These are phyloP conservation scores for Colletotrichum agaves DNA, from an alignment of 2,329 filamentous ascomycete genomes.

Conservation along the genomic window DNA sequence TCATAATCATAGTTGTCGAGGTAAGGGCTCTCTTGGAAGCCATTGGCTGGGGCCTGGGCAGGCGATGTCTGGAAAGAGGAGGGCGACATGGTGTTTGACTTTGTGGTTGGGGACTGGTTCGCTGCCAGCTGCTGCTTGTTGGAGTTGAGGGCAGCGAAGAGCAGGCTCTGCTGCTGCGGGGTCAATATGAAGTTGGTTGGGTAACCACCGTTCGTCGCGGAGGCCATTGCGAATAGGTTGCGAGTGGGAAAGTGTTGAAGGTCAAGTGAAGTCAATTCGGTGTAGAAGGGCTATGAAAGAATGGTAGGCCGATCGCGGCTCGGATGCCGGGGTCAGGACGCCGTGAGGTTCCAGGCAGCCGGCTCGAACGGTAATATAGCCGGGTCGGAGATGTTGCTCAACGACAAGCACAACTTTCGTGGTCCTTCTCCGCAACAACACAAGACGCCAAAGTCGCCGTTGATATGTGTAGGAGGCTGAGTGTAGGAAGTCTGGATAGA, in stretches of 20 bases:
- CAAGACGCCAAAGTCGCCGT: constrained; percentile 5
- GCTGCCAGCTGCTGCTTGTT: constrained; percentile 61
- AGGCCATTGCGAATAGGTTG: constrained; percentile 57
- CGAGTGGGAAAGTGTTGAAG: constrained; percentile 14
- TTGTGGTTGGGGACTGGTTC: constrained; percentile 48
- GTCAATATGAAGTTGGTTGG: constrained; percentile 74
- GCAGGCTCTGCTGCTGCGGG: constrained; percentile 79
- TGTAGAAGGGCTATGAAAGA: constrained; percentile 21
- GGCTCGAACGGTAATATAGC: constrained; percentile 9
- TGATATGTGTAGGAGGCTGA: background rate
- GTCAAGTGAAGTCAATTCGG: constrained; percentile 19
- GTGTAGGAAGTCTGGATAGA: background rate
- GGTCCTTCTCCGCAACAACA: constrained; percentile 11
- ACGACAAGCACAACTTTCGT: background rate
- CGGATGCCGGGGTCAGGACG: constrained; percentile 24
- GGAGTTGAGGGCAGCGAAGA: constrained; percentile 80
- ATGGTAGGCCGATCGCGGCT: constrained; percentile 36
- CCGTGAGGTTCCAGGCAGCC: constrained; percentile 14
- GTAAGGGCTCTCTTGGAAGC: constrained; percentile 80
- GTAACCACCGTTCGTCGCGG: constrained; percentile 56
- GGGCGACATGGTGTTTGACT: constrained; percentile 58
- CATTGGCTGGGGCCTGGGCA: constrained; percentile 56
- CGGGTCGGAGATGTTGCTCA: constrained; percentile 2
- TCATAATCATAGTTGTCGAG: constrained; percentile 82
- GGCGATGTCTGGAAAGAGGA: constrained; percentile 62